Evolutionary conservation across 208 protist species (phyloP).

Genomic region (Leishmania lainsoni): DNA sequence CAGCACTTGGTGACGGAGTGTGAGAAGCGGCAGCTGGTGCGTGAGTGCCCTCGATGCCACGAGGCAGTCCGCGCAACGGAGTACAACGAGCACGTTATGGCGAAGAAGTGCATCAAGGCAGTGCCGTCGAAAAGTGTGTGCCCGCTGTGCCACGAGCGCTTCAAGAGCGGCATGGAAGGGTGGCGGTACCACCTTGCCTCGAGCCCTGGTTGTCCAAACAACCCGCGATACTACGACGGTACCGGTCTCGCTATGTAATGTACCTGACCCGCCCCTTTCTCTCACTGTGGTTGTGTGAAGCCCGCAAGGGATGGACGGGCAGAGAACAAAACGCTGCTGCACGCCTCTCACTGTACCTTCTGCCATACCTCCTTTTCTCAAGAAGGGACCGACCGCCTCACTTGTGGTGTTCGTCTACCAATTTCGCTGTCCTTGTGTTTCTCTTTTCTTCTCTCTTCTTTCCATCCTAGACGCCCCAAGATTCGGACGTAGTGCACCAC

Average conservation of each 20-base stretch:
- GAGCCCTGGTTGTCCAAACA: slow-evolving; percentile 84
- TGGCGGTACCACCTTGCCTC: slow-evolving; percentile 82
- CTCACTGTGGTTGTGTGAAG: background rate
- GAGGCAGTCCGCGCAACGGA: slow-evolving; percentile 85
- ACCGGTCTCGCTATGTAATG: slow-evolving; percentile 33
- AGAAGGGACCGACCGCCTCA: background rate
- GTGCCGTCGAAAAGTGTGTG: slow-evolving; percentile 78
- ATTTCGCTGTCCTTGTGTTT: background rate
- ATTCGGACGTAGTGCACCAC: background rate
- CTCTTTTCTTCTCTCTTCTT: background rate
- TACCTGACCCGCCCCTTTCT: background rate
- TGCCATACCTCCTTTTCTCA: background rate
- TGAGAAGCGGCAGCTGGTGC: slow-evolving; percentile 63
- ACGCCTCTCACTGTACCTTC: background rate
- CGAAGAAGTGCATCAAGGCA: slow-evolving; percentile 69
- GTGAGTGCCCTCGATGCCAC: slow-evolving; percentile 88
- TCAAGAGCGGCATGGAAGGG: slow-evolving; percentile 62
- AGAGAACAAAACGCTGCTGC: background rate
- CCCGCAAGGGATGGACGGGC: background rate
- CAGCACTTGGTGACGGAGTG: slow-evolving; percentile 91
- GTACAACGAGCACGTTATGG: slow-evolving; percentile 70
- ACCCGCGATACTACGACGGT: slow-evolving; percentile 84
- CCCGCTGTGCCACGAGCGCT: slow-evolving; percentile 83
- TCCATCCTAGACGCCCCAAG: background rate
- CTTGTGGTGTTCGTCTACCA: background rate